Evolutionary conservation across 2,329 filamentous ascomycete genomes (phyloP), one percentile per base, ranked within the genome.

Genomic region (Alternaria triticimaculans): DNA sequence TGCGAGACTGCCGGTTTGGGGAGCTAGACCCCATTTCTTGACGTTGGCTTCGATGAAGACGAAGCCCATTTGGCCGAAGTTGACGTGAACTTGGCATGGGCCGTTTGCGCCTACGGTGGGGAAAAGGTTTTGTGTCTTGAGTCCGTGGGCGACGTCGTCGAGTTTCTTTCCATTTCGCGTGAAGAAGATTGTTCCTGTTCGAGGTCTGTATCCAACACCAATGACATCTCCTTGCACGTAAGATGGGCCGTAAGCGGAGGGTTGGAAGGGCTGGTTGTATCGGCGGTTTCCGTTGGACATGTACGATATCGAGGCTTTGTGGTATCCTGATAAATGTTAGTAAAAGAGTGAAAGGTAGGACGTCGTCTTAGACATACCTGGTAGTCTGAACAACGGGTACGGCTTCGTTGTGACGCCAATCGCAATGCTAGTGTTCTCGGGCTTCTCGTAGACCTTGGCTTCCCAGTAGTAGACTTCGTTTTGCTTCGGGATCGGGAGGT

Each of bases 381-480:
- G 96, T 75, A 99, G 83, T 74, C 96, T 87, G 80, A 99, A 99
- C 51, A 98, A 84, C 18, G 96, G 96, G 80, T 99, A 99, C 8
- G 96, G 96, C 78, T 99, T 99, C 20, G 96, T 99, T 49, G 92
- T 92, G 85, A 99, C 92, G 70, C 96, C 96, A 72, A 99, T 94
- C 77, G 92, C 94, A 66, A 99, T 87, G 69, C 93, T 83, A 0
- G 93, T 97, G 63, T 84, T 89, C 67, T 98, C 96, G 5, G 96
- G 94, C 82, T 98, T 98, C 66, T 99, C 96, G 82, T 96, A 99
- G 57, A 99, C 91, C 84, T 99, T 99, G 60, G 94, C 92, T 81
- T 99, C 96, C 96, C 96, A 99, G 81, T 99, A 99, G 81, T 99
- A 99, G 11, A 98, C 95, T 76, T 99, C 96, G 77, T 99, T 99